Evolutionary conservation across 2,329 filamentous ascomycete species (phyloP).

Genomic region (Escovopsis weberi): DNA sequence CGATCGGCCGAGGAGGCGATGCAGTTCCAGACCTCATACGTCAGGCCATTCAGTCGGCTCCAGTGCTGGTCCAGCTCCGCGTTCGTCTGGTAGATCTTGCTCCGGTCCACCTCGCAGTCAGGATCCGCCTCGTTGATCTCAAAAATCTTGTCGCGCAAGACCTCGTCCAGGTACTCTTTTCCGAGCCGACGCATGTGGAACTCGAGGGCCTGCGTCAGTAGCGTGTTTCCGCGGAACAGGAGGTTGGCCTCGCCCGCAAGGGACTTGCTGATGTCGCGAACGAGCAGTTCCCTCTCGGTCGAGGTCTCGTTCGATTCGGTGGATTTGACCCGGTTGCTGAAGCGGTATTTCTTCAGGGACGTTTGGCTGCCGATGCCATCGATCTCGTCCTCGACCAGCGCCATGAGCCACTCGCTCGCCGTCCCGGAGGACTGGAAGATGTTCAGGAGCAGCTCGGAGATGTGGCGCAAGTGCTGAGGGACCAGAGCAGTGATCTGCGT

Average conservation of each 20-base stretch:
- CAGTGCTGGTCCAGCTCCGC: conserved; percentile 76
- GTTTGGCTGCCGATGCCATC: conserved; percentile 79
- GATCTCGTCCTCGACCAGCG: conserved; percentile 91
- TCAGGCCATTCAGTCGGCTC: conserved; percentile 59
- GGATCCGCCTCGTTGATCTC: conserved; percentile 86
- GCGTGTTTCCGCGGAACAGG: conserved; percentile 85
- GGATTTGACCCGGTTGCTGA: conserved; percentile 55
- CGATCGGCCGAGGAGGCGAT: conserved; percentile 62
- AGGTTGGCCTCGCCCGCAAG: conserved; percentile 82
- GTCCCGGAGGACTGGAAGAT: conserved; percentile 88
- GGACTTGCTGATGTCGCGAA: conserved; percentile 65
- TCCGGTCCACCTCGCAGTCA: conserved; percentile 91
- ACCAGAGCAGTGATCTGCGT: conserved; percentile 70
- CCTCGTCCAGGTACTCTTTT: conserved; percentile 82
- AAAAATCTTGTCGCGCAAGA: conserved; percentile 67
- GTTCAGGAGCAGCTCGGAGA: conserved; percentile 79
- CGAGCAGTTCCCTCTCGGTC: conserved; percentile 54
- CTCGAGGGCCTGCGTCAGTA: conserved; percentile 86
- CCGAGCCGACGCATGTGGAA: conserved; percentile 91
- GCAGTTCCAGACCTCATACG: conserved; percentile 71
- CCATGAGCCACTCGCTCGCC: conserved; percentile 79
- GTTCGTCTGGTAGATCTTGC: conserved; percentile 40
- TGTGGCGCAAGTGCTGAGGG: conserved; percentile 59
- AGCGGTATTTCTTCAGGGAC: conserved; percentile 57
- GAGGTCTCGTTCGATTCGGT: conserved; percentile 47